phyloP scores from a whole-genome alignment of 176 grass and related monocot genomes.

The Carex cristatella region DNA sequence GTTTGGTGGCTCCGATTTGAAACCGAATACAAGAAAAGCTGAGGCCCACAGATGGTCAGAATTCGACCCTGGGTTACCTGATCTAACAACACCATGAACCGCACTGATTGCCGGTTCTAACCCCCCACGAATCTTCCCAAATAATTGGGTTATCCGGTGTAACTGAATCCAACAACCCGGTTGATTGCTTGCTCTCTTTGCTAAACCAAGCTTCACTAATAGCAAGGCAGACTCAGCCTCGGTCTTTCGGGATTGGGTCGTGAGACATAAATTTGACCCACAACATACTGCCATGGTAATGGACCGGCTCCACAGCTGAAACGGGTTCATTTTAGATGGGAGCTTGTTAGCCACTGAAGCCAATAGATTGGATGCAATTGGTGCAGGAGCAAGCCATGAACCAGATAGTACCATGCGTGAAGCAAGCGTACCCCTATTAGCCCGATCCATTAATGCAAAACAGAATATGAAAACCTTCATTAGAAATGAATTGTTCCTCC shows the following conservation, averaged over 20 bases:
- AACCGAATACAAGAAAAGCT: slow-evolving; percentile 88
- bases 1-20: slow-evolving; percentile 78
- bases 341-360: slow-evolving; percentile 67
- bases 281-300: slow-evolving; percentile 71
- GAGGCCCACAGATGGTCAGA: slow-evolving; percentile 94
- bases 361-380: slow-evolving; percentile 63
- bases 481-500: slow-evolving; percentile 74
- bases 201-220: slow-evolving; percentile 87
- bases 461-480: slow-evolving; percentile 78
- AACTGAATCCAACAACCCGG: slow-evolving; percentile 92
- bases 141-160: slow-evolving; percentile 72
- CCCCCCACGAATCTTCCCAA: slow-evolving; percentile 77
- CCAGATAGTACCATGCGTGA: slow-evolving; percentile 76
- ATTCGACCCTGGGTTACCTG: slow-evolving; percentile 53
- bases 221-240: slow-evolving; percentile 83
- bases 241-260: slow-evolving; percentile 57
- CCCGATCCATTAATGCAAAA: slow-evolving; percentile 81
- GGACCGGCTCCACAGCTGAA: slow-evolving; percentile 67
- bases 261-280: slow-evolving; percentile 70
- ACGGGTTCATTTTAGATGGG: slow-evolving; percentile 55
- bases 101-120: slow-evolving; percentile 45
- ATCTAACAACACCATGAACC: slow-evolving; percentile 68
- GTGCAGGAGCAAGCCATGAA: slow-evolving; percentile 86
- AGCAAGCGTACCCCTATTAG: slow-evolving; percentile 61
- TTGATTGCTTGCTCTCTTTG: slow-evolving; percentile 60